Base-by-base conservation (phyloP, 768 basidiomycete species). In the Pisolithus orientalis region DNA sequence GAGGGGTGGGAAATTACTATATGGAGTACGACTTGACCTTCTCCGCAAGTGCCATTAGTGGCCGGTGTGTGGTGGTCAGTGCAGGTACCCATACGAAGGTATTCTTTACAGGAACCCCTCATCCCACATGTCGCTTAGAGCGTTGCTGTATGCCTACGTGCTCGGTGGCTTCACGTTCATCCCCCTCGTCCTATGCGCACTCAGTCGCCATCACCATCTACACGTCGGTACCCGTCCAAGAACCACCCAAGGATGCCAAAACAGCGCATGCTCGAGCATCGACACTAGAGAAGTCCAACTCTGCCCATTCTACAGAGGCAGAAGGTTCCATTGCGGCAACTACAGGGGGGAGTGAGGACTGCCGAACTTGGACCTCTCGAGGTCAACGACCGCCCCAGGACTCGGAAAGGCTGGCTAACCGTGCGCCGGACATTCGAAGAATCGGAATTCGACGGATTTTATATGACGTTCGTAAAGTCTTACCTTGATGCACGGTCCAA, bases 151-250 rank as follows among this genome's bases (percentile, higher is more conserved):
- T 64, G 87, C 87, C 32, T 96, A 96, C 69, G 70, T 96, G 54
- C 74, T 96, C 42, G 94, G 94, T 50, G 94, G 93, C 42, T 54
- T 96, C 56, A 95, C 94, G 2, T 88, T 95, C 68, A 72, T 96
- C 51, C 94, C 94, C 17, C 77, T 96, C 44, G 64, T 88, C 58
- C 57, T 91, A 61, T 70, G 79, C 57, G 71, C 67, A 24, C 54
- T 79, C 59, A n/a, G 57, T 93, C 59, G 80, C 78, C 65, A 78
- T 77, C 64, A 74, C 84, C 55, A 67, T 87, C 55, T 93, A 94
- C 75, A 90, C 90, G n/a, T 87, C 91, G 38, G 79, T 87, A 9
- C 91, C 93, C n/a, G 78, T 87, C 62, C 64, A 74, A 6, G 77
- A 83, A 63, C 55, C 70, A 7, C 31, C 54, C 60, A 68, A 76